Percentiles rank a stretch among this genome's conserved stretches.
phyloP scores from a whole-genome alignment of 768 basidiomycete species.

The Psilocybe tampanensis region DNA sequence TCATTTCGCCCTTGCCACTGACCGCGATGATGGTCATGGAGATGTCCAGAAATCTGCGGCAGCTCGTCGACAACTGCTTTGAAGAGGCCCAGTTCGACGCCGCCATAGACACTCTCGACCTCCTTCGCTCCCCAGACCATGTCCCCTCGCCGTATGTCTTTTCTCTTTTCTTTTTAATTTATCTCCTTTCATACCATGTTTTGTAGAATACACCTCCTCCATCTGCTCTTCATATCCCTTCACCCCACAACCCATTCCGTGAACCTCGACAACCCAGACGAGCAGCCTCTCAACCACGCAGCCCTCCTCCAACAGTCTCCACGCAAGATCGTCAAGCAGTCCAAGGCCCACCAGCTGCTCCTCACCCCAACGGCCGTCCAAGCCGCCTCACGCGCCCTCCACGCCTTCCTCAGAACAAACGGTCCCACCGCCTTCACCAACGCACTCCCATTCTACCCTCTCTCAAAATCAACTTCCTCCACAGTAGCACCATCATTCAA shows the following conservation, averaged over 20 bases:
- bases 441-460: slow-evolving; percentile 54
- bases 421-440: slow-evolving; percentile 52
- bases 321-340: slow-evolving; percentile 45
- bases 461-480: slow-evolving; percentile 3
- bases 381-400: slow-evolving; percentile 55
- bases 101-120: slow-evolving; percentile 63
- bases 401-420: slow-evolving; percentile 60
- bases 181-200: slow-evolving; percentile 9
- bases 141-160: slow-evolving; percentile 59
- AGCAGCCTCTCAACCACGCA: slow-evolving; percentile 24
- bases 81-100: slow-evolving; percentile 79
- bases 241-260: slow-evolving; percentile 43
- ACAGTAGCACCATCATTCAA: neutral
- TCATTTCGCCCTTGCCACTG: neutral
- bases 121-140: slow-evolving; percentile 58
- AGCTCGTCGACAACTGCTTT: slow-evolving; percentile 68
- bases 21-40: slow-evolving; percentile 14
- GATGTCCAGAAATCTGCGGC: slow-evolving; percentile 34
- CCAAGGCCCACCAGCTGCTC: slow-evolving; percentile 36
- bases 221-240: slow-evolving; percentile 71
- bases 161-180: neutral
- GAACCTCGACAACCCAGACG: slow-evolving; percentile 20
- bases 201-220: slow-evolving; percentile 63
- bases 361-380: slow-evolving; percentile 46
- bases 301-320: slow-evolving; percentile 43